A percentile compares a stretch with the other conserved stretches of the same genome.
Conservation (phyloP, 208 protist genomes). For the Phytomonas francai region DNA sequence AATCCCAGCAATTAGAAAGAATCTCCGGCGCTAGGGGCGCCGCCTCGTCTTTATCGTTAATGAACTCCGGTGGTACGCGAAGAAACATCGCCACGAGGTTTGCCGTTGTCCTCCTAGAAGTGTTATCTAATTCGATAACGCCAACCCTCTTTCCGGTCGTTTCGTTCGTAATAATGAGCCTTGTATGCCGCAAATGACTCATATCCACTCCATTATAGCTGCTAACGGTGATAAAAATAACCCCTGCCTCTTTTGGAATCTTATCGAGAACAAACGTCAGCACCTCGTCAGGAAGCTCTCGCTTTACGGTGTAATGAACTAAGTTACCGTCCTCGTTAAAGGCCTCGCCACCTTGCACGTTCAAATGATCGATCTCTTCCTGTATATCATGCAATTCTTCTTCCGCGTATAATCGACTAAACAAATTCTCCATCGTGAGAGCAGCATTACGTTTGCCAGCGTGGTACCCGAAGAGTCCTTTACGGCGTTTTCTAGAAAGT, state of each 20-base stretch:
- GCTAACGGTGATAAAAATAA: conserved; percentile 66
- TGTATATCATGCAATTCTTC: conserved; percentile 55
- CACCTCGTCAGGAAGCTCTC: conserved; percentile 64
- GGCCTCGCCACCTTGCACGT: conserved; percentile 19
- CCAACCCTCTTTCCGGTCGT: conserved; percentile 51
- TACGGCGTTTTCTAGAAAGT: conserved; percentile 34
- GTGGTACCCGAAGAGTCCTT: conserved; percentile 12
- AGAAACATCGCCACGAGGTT: conserved; percentile 63
- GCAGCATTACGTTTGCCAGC: conserved; percentile 22
- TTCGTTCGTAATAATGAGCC: conserved; percentile 57
- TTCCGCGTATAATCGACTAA: conserved; percentile 64
- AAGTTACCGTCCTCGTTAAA: conserved; percentile 17
- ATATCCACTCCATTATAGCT: conserved; percentile 77
- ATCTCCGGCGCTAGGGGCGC: neutral
- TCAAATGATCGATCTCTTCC: conserved; percentile 24
- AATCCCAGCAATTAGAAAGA: conserved; percentile 33
- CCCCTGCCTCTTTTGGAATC: conserved; percentile 53
- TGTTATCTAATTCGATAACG: conserved; percentile 39
- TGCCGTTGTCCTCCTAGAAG: conserved; percentile 54
- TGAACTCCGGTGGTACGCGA: conserved; percentile 20
- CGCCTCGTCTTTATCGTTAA: neutral
- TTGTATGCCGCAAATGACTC: conserved; percentile 26
- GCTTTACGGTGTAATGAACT: conserved; percentile 13
- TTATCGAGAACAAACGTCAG: conserved; percentile 71
- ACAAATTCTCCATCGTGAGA: conserved; percentile 32